Percentiles rank a stretch among this genome's conserved stretches.
These are phyloP conservation scores for Musa schizocarpa DNA, from an alignment of 176 grass and related monocot species.

Conservation along the genomic window DNA sequence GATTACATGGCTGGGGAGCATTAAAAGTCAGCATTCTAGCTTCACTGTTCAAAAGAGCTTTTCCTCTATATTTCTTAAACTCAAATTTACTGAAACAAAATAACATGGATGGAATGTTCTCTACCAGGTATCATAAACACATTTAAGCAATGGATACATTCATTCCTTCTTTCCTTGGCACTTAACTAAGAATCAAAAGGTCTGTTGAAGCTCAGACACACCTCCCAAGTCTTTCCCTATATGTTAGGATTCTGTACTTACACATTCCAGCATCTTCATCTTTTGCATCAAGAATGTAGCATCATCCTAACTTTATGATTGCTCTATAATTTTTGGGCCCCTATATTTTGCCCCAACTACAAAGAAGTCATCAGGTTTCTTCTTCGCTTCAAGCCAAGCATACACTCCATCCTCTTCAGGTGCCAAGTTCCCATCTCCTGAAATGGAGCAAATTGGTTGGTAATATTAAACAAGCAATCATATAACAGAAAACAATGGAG, in stretches of 20 bases:
- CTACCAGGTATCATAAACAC: background rate
- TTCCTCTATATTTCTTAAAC: background rate
- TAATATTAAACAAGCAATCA: background rate
- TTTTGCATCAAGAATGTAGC: background rate
- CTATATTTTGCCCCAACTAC: slow-evolving; percentile 30
- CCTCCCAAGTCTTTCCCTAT: background rate
- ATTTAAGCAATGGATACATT: background rate
- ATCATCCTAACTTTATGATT: slow-evolving; percentile 4
- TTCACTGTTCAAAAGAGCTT: background rate
- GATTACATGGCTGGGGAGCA: too few species aligned
- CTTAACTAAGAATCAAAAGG: too few species aligned
- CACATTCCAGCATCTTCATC: background rate
- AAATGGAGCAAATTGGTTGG: slow-evolving; percentile 13
- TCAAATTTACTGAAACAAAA: slow-evolving; percentile 1
- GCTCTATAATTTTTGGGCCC: slow-evolving; percentile 25
- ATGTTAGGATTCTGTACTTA: background rate
- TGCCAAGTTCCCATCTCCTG: slow-evolving; percentile 21
- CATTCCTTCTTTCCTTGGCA: too few species aligned
- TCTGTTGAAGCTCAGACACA: background rate
- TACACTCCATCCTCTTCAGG: slow-evolving; percentile 22
- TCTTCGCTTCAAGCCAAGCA: slow-evolving; percentile 49
- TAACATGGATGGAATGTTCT: background rate
- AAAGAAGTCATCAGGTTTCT: slow-evolving; percentile 29
- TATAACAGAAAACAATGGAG: background rate
- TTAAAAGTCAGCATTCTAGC: background rate